phyloP scores from a whole-genome alignment of 2,329 filamentous ascomycete species.

The Aspergillus sp. region DNA sequence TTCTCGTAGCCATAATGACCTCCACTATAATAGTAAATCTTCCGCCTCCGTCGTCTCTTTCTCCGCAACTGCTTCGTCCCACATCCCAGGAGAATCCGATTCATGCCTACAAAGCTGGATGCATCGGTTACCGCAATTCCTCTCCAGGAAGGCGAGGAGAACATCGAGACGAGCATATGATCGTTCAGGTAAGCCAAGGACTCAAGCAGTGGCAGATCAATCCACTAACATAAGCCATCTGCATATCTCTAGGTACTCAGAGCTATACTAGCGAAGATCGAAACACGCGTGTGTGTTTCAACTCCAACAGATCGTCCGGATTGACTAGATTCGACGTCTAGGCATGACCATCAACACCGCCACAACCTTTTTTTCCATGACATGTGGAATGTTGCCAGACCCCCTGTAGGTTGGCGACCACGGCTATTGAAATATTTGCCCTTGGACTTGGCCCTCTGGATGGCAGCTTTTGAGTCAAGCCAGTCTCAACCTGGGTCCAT shows the following conservation, averaged over 20 bases:
- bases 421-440: neutral
- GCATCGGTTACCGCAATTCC: neutral
- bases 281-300: neutral
- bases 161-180: neutral
- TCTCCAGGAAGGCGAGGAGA: neutral
- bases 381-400: neutral
- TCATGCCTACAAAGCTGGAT: neutral
- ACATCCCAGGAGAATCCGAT: neutral
- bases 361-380: neutral
- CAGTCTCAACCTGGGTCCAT: neutral
- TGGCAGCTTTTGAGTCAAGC: neutral
- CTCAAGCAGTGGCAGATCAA: neutral
- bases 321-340: neutral
- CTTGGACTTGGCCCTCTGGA: neutral
- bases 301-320: neutral
- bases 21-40: neutral
- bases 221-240: slow-evolving; percentile 5
- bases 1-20: neutral
- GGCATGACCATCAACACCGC: neutral
- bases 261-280: neutral
- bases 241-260: neutral
- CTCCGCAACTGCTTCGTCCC: neutral
- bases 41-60: neutral
- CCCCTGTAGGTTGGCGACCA: neutral
- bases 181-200: neutral